These are phyloP conservation scores for Aureobasidium sp. DNA, from an alignment of 2,329 filamentous ascomycete species.

Conservation along the genomic window DNA sequence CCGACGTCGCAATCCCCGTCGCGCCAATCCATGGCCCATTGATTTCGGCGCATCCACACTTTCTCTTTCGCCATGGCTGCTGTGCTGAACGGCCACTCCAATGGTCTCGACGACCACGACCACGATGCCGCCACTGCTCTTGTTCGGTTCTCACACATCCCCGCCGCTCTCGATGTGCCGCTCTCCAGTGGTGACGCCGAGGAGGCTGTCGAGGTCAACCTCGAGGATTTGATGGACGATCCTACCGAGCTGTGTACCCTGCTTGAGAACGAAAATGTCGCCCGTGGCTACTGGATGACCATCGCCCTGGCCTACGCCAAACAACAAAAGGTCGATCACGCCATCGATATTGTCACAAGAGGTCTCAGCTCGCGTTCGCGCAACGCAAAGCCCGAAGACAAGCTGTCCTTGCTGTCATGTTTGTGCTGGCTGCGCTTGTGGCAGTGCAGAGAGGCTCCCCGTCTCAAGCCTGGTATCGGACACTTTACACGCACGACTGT, in stretches of 20 bases:
- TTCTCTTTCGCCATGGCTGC: constrained; percentile 40
- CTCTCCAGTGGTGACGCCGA: constrained; percentile 56
- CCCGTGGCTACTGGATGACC: constrained; percentile 95
- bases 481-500: neutral
- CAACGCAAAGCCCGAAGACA: constrained; percentile 67
- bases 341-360: constrained; percentile 63
- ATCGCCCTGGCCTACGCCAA: constrained; percentile 95
- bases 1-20: neutral
- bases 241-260: constrained; percentile 91
- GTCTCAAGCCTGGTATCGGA: constrained; percentile 49
- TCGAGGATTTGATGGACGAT: constrained; percentile 86
- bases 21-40: constrained; percentile 9
- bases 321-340: constrained; percentile 84
- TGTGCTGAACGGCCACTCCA: constrained; percentile 44
- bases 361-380: constrained; percentile 60
- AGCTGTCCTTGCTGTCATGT: constrained; percentile 74
- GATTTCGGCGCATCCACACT: constrained; percentile 7
- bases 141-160: constrained; percentile 55
- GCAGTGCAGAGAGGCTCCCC: constrained; percentile 76
- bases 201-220: constrained; percentile 81
- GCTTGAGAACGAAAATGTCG: constrained; percentile 87
- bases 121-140: constrained; percentile 30
- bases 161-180: constrained; percentile 57
- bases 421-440: constrained; percentile 87
- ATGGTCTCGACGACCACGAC: constrained; percentile 45